Evolutionary conservation across 257 asterid species (phyloP).

Genomic region (Ballota nigra): DNA sequence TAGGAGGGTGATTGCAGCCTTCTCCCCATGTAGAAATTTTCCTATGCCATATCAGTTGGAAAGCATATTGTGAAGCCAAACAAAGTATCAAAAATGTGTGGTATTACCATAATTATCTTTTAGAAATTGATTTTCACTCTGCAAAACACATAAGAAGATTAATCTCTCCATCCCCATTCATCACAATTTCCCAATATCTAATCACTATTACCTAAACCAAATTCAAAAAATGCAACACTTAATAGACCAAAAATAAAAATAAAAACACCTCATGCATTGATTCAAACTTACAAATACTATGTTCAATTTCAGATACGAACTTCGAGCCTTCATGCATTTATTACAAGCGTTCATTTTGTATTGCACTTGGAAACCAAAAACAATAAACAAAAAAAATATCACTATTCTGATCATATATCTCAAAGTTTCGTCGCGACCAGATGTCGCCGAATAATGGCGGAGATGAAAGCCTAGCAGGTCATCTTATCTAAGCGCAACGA

Average conservation of each 20-base stretch:
- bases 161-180: not conserved
- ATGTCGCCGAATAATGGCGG: not conserved
- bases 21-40: not conserved
- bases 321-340: not conserved
- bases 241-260: not conserved
- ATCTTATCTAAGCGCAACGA: not conserved
- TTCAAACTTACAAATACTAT: not conserved
- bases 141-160: not conserved
- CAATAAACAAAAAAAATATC: not conserved
- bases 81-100: not conserved
- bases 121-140: not conserved
- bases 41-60: not conserved
- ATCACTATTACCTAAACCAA: not conserved
- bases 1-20: not conserved
- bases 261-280: not conserved
- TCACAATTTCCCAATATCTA: not conserved
- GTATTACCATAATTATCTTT: not conserved
- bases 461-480: not conserved
- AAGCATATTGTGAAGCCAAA: not conserved
- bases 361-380: not conserved
- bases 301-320: not conserved
- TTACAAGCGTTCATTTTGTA: not conserved
- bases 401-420: not conserved
- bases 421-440: not conserved
- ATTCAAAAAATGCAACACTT: not conserved